phyloP scores from a whole-genome alignment of 805 yeast species.

The Tetrapisispora namnaoensis region DNA sequence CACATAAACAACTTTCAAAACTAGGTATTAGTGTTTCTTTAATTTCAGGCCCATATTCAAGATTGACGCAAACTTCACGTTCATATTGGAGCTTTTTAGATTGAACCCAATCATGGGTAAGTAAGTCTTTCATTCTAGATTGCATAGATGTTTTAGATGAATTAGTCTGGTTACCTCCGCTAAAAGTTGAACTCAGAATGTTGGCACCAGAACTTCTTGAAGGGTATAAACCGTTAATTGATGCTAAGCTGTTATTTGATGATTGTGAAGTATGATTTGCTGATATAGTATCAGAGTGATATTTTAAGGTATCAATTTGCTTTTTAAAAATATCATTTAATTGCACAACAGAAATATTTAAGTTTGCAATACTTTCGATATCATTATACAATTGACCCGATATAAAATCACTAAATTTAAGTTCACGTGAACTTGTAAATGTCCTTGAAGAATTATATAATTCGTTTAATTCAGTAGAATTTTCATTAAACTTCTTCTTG shows the following conservation, averaged over 20 bases:
- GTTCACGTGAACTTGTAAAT: slow-evolving; percentile 11
- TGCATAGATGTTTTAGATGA: slow-evolving; percentile 10
- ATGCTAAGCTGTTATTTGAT: background rate
- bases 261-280: background rate
- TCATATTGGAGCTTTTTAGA: slow-evolving; percentile 26
- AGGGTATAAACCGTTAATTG: background rate
- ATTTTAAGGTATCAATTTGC: slow-evolving; percentile 17
- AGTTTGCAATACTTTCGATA: slow-evolving; percentile 24
- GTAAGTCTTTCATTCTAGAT: slow-evolving; percentile 15
- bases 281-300: slow-evolving; percentile 3
- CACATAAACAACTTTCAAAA: slow-evolving; percentile 54
- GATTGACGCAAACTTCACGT: slow-evolving; percentile 31
- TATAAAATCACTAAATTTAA: slow-evolving; percentile 25
- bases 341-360: slow-evolving; percentile 13
- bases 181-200: slow-evolving; percentile 5
- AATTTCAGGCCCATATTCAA: slow-evolving; percentile 35
- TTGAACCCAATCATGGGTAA: slow-evolving; percentile 22
- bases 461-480: slow-evolving; percentile 15
- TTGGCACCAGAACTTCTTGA: slow-evolving; percentile 1
- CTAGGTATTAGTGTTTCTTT: slow-evolving; percentile 46
- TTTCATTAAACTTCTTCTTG: slow-evolving; percentile 16
- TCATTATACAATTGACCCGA: slow-evolving; percentile 22
- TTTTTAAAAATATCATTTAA: slow-evolving; percentile 24
- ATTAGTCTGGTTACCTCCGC: slow-evolving; percentile 9
- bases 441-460: slow-evolving; percentile 19